Percentiles rank a stretch among this genome's conserved stretches.
These are phyloP conservation scores for Plasmodium yoelii DNA, from an alignment of 169 alveolate species.

Conservation along the genomic window DNA sequence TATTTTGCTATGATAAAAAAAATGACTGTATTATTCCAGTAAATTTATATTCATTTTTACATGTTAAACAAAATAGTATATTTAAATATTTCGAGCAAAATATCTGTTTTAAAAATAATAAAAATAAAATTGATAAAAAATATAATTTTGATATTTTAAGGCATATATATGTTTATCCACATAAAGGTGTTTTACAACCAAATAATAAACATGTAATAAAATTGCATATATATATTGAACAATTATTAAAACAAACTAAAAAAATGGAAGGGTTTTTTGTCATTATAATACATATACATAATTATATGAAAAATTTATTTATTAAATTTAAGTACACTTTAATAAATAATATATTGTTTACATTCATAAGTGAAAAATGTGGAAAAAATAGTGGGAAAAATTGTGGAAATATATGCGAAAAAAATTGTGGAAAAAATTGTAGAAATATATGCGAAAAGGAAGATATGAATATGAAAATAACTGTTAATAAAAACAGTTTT, in stretches of 20 bases:
- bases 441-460: neutral
- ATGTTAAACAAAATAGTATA: conserved; percentile 29
- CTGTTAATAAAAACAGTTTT: neutral
- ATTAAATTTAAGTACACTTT: conserved; percentile 6
- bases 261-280: conserved; percentile 1
- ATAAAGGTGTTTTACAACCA: conserved; percentile 26
- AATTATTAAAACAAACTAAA: conserved; percentile 1
- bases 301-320: conserved; percentile 19
- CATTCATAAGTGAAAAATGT: neutral
- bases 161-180: conserved; percentile 24
- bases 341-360: neutral
- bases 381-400: too few species aligned
- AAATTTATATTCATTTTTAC: conserved; percentile 40
- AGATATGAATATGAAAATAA: neutral
- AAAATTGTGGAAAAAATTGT: too few species aligned
- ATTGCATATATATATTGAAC: conserved; percentile 28
- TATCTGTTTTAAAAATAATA: conserved; percentile 12
- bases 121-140: neutral
- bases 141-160: conserved; percentile 7
- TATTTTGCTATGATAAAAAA: conserved; percentile 26
- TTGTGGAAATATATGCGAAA: too few species aligned
- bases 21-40: conserved; percentile 26
- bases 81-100: conserved; percentile 61
- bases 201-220: conserved; percentile 17
- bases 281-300: conserved; percentile 16